A percentile compares a stretch with the other conserved stretches of the same genome.
These are phyloP conservation scores for Solanum sparsipilum DNA, from an alignment of 257 asterid genomes.

Conservation along the genomic window DNA sequence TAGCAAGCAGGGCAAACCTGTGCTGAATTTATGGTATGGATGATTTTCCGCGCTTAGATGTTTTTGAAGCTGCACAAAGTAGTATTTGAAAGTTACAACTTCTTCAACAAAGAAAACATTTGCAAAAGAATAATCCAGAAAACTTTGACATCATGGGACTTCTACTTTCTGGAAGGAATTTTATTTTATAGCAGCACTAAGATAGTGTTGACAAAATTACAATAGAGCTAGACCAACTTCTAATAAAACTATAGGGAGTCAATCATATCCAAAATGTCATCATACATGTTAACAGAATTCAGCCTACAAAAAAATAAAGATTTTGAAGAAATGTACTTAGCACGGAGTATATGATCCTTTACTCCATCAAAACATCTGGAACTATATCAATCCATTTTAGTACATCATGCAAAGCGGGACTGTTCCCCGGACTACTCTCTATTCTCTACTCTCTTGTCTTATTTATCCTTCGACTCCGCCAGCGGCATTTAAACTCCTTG, in stretches of 20 bases:
- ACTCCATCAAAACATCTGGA: not conserved
- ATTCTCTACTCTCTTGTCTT: not conserved
- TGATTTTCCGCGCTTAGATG: constrained; percentile 66
- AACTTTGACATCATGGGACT: not conserved
- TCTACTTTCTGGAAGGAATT: not conserved
- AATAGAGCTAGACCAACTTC: not conserved
- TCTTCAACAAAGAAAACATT: not conserved
- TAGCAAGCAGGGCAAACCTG: constrained; percentile 42
- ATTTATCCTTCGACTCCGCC: not conserved
- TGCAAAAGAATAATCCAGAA: not conserved
- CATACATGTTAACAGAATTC: not conserved
- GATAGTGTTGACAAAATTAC: not conserved
- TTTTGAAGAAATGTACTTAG: not conserved
- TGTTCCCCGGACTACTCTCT: not conserved
- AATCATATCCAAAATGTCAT: not conserved
- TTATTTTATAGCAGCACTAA: not conserved
- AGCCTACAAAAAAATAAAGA: not conserved
- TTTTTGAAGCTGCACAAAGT: constrained; percentile 72
- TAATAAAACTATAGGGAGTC: not conserved
- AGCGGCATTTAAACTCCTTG: not conserved
- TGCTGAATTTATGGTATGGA: constrained; percentile 94
- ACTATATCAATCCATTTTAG: not conserved
- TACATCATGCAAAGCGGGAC: not conserved
- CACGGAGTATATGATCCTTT: not conserved
- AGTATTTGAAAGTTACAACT: constrained; percentile 3